Evolutionary conservation across 768 basidiomycete genomes (phyloP).

Genomic region (Amanita muscaria): DNA sequence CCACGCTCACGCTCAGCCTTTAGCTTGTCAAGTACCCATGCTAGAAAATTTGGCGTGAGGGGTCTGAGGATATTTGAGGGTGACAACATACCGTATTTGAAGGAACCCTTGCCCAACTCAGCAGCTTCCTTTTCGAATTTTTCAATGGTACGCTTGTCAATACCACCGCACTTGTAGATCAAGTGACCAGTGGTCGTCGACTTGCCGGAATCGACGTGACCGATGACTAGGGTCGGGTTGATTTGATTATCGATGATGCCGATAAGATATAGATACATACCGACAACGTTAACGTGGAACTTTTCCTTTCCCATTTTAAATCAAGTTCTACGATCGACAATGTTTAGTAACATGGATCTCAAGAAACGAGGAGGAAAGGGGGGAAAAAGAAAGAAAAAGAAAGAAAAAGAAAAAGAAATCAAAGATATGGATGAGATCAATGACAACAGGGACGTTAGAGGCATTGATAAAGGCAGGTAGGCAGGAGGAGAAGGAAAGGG

Average conservation of each 20-base stretch:
- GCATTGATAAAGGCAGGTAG: slow-evolving; percentile 14
- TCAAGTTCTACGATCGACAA: neutral
- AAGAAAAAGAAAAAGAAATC: slow-evolving; percentile 12
- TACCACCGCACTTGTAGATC: slow-evolving; percentile 99
- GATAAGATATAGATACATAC: slow-evolving; percentile 40
- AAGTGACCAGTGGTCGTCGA: slow-evolving; percentile 99
- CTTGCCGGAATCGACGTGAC: slow-evolving; percentile 99
- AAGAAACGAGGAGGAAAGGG: neutral
- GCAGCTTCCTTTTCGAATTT: slow-evolving; percentile 99
- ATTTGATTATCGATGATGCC: slow-evolving; percentile 12
- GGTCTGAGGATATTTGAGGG: slow-evolving; percentile 15
- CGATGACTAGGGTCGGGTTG: slow-evolving; percentile 61
- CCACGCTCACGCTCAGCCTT: slow-evolving; percentile 99
- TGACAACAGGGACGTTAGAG: slow-evolving; percentile 18
- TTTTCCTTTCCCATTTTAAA: slow-evolving; percentile 93
- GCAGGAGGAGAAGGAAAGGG: slow-evolving; percentile 8
- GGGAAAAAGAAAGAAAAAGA: slow-evolving; percentile 17
- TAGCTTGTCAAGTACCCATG: slow-evolving; percentile 99
- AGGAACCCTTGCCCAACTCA: slow-evolving; percentile 99
- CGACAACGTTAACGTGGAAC: slow-evolving; percentile 95
- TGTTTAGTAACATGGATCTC: too few species aligned
- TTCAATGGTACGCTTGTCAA: slow-evolving; percentile 99
- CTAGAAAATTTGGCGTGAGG: slow-evolving; percentile 42
- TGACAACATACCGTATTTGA: slow-evolving; percentile 76
- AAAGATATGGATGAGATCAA: slow-evolving; percentile 17